Conservation (phyloP, 2,329 filamentous ascomycete genomes). For the Trichoderma guizhouense region DNA sequence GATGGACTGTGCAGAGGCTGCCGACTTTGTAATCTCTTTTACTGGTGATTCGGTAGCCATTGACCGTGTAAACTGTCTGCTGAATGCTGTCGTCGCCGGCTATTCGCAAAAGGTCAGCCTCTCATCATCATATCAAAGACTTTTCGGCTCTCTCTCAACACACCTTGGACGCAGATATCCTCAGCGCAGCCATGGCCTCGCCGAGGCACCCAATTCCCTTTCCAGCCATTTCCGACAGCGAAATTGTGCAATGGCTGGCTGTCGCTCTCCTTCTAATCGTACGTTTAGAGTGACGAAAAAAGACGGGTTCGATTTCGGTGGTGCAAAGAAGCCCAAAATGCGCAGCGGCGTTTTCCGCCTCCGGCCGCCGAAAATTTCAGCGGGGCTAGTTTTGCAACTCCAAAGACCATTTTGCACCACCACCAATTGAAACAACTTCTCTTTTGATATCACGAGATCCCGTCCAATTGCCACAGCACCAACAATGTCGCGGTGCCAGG, state of each 20-base stretch:
- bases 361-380: slow-evolving; percentile 27
- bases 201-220: slow-evolving; percentile 49
- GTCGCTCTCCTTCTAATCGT: background rate
- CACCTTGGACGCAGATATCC: slow-evolving; percentile 42
- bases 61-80: slow-evolving; percentile 47
- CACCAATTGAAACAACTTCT: slow-evolving; percentile 1
- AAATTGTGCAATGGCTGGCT: slow-evolving; percentile 18
- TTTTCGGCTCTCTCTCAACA: background rate
- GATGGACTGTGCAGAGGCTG: slow-evolving; percentile 32
- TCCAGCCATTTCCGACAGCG: slow-evolving; percentile 27
- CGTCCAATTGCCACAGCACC: background rate
- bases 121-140: background rate
- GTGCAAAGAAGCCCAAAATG: slow-evolving; percentile 14
- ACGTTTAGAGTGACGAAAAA: background rate
- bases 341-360: slow-evolving; percentile 21
- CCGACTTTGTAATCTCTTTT: slow-evolving; percentile 36
- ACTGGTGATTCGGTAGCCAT: slow-evolving; percentile 54
- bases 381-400: slow-evolving; percentile 25
- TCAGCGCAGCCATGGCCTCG: slow-evolving; percentile 52
- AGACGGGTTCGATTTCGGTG: background rate
- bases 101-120: slow-evolving; percentile 2
- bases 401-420: slow-evolving; percentile 26
- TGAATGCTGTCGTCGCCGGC: slow-evolving; percentile 36
- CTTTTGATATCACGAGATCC: background rate
- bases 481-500: slow-evolving; percentile 58